phyloP scores from a whole-genome alignment of 2,329 filamentous ascomycete genomes.

The Fusarium haematococcum region DNA sequence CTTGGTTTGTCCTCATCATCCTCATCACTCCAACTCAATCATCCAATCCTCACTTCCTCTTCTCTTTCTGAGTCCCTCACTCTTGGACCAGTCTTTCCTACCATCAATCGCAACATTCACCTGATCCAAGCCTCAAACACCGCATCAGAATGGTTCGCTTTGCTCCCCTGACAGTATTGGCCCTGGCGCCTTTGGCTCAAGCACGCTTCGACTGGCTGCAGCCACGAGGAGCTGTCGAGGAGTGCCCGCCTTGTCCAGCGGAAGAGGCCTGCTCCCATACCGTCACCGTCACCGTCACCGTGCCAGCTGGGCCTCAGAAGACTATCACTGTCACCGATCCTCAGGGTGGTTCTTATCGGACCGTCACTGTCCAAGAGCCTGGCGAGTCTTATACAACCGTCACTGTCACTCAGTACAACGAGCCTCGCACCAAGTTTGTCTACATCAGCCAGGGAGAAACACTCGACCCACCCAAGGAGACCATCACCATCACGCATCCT shows the following conservation, averaged over 20 bases:
- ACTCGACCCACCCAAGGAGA: conserved; percentile 37
- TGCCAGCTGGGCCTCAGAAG: conserved; percentile 24
- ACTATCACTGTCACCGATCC: conserved; percentile 37
- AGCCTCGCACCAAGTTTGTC: conserved; percentile 27
- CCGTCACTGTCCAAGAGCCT: conserved; percentile 33
- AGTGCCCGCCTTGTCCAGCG: conserved; percentile 47
- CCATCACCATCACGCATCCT: conserved; percentile 43
- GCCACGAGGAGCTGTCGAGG: conserved; percentile 30
- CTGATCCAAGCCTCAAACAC: background rate
- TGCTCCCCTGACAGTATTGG: conserved; percentile 43
- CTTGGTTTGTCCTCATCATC: conserved; percentile 6
- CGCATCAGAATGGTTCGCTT: conserved; percentile 41
- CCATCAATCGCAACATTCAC: background rate
- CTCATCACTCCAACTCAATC: conserved; percentile 11
- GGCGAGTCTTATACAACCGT: conserved; percentile 21
- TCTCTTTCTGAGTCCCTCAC: background rate
- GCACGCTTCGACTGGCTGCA: conserved; percentile 41
- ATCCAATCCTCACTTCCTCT: background rate
- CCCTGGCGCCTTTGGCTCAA: conserved; percentile 41
- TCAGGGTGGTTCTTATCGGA: conserved; percentile 17
- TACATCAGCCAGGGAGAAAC: conserved; percentile 37
- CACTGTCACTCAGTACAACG: conserved; percentile 30
- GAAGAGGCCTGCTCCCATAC: conserved; percentile 31
- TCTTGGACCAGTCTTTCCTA: background rate
- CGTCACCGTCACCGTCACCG: conserved; percentile 46